Evolutionary conservation across 2,329 filamentous ascomycete species (phyloP).

Genomic region (Macrophomina tecta): DNA sequence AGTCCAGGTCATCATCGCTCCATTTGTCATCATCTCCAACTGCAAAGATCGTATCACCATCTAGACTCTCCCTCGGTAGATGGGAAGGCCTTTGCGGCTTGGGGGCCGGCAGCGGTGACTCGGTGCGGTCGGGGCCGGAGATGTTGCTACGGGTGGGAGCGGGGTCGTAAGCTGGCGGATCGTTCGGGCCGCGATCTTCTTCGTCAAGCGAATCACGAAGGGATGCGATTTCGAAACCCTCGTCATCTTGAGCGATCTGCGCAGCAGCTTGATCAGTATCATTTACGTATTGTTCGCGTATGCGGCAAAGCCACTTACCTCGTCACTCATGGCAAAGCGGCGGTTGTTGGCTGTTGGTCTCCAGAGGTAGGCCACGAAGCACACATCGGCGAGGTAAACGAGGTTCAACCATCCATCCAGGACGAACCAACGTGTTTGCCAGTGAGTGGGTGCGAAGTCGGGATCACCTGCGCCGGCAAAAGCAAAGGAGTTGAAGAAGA

Average conservation of each 20-base stretch:
- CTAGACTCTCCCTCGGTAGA: slow-evolving; percentile 67
- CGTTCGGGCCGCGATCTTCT: slow-evolving; percentile 53
- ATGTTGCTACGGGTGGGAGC: slow-evolving; percentile 38
- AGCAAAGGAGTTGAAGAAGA: slow-evolving; percentile 97
- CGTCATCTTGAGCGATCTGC: slow-evolving; percentile 92
- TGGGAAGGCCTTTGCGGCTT: slow-evolving; percentile 55
- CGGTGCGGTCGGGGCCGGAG: slow-evolving; percentile 38
- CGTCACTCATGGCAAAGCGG: slow-evolving; percentile 97
- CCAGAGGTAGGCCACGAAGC: slow-evolving; percentile 95
- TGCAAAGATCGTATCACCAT: slow-evolving; percentile 95
- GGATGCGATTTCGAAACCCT: slow-evolving; percentile 95
- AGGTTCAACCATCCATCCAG: slow-evolving; percentile 97
- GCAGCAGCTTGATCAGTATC: slow-evolving; percentile 36
- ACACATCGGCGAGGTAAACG: slow-evolving; percentile 92
- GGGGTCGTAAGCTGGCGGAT: slow-evolving; percentile 49
- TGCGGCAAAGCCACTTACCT: slow-evolving; percentile 59
- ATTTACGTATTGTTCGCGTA: background rate
- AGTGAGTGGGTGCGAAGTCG: slow-evolving; percentile 93
- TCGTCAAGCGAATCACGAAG: slow-evolving; percentile 78
- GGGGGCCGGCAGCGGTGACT: slow-evolving; percentile 60
- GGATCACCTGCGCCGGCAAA: slow-evolving; percentile 85
- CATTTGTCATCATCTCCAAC: slow-evolving; percentile 88
- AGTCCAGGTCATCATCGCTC: slow-evolving; percentile 72
- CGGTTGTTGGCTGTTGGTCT: slow-evolving; percentile 95
- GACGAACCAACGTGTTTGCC: slow-evolving; percentile 97